Evolutionary conservation across 2,329 filamentous ascomycete species (phyloP), one percentile per base, ranked within the genome.

Genomic region (Aspergillus luchuensis): DNA sequence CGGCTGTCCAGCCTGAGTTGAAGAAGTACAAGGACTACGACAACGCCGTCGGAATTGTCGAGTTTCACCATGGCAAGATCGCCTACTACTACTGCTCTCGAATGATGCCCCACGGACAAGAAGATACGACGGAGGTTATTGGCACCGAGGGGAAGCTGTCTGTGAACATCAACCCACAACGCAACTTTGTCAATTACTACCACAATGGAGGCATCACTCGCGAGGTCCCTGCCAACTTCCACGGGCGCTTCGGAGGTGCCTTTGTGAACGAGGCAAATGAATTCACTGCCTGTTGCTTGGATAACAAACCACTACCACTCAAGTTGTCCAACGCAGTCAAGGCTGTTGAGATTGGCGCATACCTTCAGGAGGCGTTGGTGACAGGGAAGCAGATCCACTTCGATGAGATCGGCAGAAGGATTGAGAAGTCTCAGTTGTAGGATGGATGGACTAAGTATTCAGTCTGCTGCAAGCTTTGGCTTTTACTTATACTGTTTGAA

Each of bases 71-170:
- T 55, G 86, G 84, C 45, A 83, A 84, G 69, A 85, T 90, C 50
- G 87, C 86, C 3, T 85, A 89, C 70, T 83, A 88, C 61, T 89
- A 86, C 74, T 81, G 79, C 57, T 84, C 80, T 2, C 79, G 87
- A 11, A 89, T 89, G 84, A 89, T 89, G 83, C 83, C 86, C 0
- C 82, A 84, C 0, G 87, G 87, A 1, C 87, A 89, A 71, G 83
- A 88, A 63, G 87, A 89, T 69, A 84, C 81, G 62, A 88, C 87
- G 0, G 87, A 89, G 74, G 83, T 89, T 64, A 86, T 89, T 59
- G 87, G 87, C 23, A 89, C 87, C 2, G 80, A 84, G 65, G 87
- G 87, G 43, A 89, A 89, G 71, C 69, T 90, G 5, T 76, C 80
- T 0, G 79, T 90, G 62, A 89, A 89, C 67, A 80, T 78, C 6